Evolutionary conservation across 73 alveolate species (phyloP).

Genomic region (Paraurostyla sp.): DNA sequence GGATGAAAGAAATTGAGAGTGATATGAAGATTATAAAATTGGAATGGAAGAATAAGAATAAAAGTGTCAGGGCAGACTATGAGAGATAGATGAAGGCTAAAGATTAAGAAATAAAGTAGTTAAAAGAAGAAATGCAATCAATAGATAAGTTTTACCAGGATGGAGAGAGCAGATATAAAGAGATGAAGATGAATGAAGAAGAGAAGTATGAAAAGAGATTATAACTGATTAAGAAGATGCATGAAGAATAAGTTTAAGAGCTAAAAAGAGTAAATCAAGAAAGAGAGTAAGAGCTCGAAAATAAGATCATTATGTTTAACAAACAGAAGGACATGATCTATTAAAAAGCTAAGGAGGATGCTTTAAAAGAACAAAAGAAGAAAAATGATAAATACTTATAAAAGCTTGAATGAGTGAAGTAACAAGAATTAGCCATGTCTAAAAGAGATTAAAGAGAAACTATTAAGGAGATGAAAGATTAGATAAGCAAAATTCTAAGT

Average conservation of each 20-base stretch:
- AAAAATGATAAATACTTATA: not conserved
- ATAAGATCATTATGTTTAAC: not conserved
- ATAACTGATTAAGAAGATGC: slow-evolving; percentile 44
- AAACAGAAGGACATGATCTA: slow-evolving; percentile 23
- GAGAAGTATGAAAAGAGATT: slow-evolving; percentile 53
- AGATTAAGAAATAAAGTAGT: slow-evolving; percentile 22
- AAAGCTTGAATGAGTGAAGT: slow-evolving; percentile 44
- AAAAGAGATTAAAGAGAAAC: slow-evolving; percentile 2
- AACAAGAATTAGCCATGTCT: slow-evolving; percentile 34
- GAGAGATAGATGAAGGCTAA: not conserved
- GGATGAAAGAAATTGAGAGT: not conserved
- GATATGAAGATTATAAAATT: slow-evolving; percentile 26
- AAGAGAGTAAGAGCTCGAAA: slow-evolving; percentile 35
- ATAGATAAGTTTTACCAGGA: not conserved
- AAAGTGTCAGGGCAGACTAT: not conserved
- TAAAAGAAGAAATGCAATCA: not conserved
- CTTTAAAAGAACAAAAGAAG: slow-evolving; percentile 6
- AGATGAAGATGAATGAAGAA: not conserved
- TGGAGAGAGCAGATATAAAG: not conserved
- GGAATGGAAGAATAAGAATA: slow-evolving; percentile 38
- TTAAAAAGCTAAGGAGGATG: slow-evolving; percentile 46
- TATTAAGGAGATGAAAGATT: not conserved
- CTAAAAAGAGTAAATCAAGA: not conserved
- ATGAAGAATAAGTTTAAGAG: slow-evolving; percentile 37
- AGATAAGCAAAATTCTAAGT: not conserved